A percentile compares a stretch with the other conserved stretches of the same genome.
These are phyloP conservation scores for Metschnikowia peoriensis DNA, from an alignment of 805 yeast genomes.

Conservation along the genomic window DNA sequence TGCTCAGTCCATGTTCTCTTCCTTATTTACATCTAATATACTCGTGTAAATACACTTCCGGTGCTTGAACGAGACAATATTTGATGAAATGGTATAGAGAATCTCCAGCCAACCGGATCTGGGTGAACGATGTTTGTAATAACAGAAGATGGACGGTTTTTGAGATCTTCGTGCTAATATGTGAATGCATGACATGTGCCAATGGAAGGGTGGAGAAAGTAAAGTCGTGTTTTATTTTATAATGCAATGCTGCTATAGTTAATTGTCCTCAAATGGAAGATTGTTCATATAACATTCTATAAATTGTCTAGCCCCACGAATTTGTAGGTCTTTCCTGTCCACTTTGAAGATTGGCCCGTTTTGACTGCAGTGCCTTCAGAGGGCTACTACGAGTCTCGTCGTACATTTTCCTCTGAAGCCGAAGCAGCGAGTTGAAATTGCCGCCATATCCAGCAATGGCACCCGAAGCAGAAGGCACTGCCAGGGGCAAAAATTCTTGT, in stretches of 20 bases:
- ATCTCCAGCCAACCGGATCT: too few species aligned
- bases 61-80: too few species aligned
- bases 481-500: slow-evolving; percentile 11
- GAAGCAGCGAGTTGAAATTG: slow-evolving; percentile 26
- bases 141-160: too few species aligned
- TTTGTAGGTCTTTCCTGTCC: slow-evolving; percentile 27
- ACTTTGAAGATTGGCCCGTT: slow-evolving; percentile 29
- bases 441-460: slow-evolving; percentile 24
- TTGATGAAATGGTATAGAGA: too few species aligned
- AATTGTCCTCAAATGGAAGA: not conserved
- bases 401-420: slow-evolving; percentile 27
- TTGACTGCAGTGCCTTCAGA: slow-evolving; percentile 19
- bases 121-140: too few species aligned
- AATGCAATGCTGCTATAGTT: not conserved
- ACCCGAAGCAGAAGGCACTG: not conserved
- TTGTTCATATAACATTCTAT: not conserved
- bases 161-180: too few species aligned
- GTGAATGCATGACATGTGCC: too few species aligned
- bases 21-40: too few species aligned
- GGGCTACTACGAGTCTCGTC: slow-evolving; percentile 21
- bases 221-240: too few species aligned
- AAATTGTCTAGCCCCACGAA: slow-evolving; percentile 19
- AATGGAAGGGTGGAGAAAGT: too few species aligned
- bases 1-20: too few species aligned
- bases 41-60: too few species aligned